Percentiles rank a stretch among this genome's conserved stretches.
Conservation (phyloP, 352 stramenopile species). For the Phytophthora tubulina region DNA sequence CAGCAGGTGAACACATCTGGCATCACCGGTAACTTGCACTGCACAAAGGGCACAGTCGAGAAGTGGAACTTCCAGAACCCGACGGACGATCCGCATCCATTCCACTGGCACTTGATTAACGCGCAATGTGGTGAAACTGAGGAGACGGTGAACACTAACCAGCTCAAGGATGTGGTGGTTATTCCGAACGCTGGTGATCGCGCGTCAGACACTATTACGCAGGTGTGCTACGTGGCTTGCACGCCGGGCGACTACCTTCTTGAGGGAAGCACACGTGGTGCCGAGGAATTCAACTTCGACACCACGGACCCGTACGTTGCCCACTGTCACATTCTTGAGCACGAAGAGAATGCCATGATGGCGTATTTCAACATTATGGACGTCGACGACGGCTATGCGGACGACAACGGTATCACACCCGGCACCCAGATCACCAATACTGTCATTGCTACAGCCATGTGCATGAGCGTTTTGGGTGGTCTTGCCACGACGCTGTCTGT, state of each 20-base stretch:
- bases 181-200: conserved; percentile 74
- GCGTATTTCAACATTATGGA: conserved; percentile 75
- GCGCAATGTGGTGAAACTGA: conserved; percentile 73
- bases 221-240: conserved; percentile 84
- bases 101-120: conserved; percentile 86
- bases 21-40: conserved; percentile 57
- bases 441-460: conserved; percentile 67
- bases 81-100: conserved; percentile 79
- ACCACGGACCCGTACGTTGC: conserved; percentile 78
- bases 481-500: conserved; percentile 70
- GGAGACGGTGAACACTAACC: conserved; percentile 73
- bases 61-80: conserved; percentile 88
- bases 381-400: conserved; percentile 46
- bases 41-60: conserved; percentile 80
- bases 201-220: conserved; percentile 51
- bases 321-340: conserved; percentile 83
- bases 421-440: conserved; percentile 51
- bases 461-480: conserved; percentile 76
- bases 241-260: conserved; percentile 75
- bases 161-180: conserved; percentile 72
- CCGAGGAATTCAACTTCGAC: conserved; percentile 75
- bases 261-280: conserved; percentile 55
- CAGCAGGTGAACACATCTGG: conserved; percentile 63
- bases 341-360: conserved; percentile 87
- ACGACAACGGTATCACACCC: conserved; percentile 52